Evolutionary conservation across 2,329 filamentous ascomycete genomes (phyloP).

Genomic region (Aspergillus vadensis): DNA sequence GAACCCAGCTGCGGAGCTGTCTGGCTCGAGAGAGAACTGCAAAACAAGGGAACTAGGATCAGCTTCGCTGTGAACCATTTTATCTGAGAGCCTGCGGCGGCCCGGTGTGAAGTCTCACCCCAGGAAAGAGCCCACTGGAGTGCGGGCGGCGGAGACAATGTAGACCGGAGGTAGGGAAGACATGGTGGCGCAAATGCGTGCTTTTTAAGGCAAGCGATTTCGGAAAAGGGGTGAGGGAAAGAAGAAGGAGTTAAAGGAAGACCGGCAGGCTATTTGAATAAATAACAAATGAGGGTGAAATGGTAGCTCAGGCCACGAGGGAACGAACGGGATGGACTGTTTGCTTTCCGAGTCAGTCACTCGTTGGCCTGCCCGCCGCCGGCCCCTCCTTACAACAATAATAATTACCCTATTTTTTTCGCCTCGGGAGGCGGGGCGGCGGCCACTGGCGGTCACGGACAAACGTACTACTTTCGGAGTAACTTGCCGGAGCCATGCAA

Average conservation of each 20-base stretch:
- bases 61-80: neutral
- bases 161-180: slow-evolving; percentile 84
- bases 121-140: slow-evolving; percentile 90
- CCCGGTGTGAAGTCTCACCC: slow-evolving; percentile 63
- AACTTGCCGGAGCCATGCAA: slow-evolving; percentile 6
- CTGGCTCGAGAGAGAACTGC: slow-evolving; percentile 82
- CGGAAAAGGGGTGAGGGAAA: neutral
- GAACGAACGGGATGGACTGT: neutral
- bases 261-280: neutral
- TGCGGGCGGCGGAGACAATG: slow-evolving; percentile 89
- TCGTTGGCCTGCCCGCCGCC: neutral
- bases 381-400: neutral
- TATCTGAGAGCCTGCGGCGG: neutral
- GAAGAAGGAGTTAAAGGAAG: neutral
- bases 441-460: slow-evolving; percentile 3
- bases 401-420: neutral
- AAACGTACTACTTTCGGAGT: slow-evolving; percentile 9
- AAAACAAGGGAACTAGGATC: slow-evolving; percentile 5
- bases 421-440: neutral
- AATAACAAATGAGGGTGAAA: no score
- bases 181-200: slow-evolving; percentile 57
- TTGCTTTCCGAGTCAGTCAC: neutral
- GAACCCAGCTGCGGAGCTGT: slow-evolving; percentile 84
- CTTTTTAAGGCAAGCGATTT: neutral
- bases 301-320: slow-evolving; percentile 1